Conservation (phyloP, 2,329 filamentous ascomycete genomes). For the Neoascochyta sp. region DNA sequence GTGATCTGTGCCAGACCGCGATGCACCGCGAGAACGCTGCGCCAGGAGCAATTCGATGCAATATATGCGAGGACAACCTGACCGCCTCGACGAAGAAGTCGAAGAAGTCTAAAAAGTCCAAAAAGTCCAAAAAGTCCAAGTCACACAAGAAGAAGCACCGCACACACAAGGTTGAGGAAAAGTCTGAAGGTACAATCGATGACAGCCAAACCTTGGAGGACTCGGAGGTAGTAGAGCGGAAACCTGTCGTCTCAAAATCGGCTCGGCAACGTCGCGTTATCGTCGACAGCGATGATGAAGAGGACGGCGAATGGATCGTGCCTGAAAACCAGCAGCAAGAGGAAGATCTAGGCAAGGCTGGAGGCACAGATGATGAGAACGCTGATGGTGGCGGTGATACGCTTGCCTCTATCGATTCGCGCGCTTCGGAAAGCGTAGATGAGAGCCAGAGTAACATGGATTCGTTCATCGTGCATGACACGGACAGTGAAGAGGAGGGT, state of each 20-base stretch:
- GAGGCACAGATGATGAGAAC: constrained; percentile 83
- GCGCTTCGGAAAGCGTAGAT: constrained; percentile 58
- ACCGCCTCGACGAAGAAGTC: constrained; percentile 49
- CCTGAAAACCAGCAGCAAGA: constrained; percentile 61
- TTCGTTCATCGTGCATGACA: constrained; percentile 38
- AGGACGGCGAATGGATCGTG: constrained; percentile 77
- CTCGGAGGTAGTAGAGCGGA: constrained; percentile 27
- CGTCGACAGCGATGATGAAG: constrained; percentile 65
- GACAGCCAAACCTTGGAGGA: constrained; percentile 35
- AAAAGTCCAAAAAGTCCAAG: constrained; percentile 43
- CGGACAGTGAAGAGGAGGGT: constrained; percentile 40
- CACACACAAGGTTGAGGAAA: too few species aligned
- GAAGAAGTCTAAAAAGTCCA: constrained; percentile 40
- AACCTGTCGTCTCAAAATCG: constrained; percentile 12
- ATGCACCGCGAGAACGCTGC: constrained; percentile 56
- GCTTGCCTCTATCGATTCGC: constrained; percentile 68
- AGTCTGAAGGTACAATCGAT: too few species aligned
- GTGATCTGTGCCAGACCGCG: constrained; percentile 75
- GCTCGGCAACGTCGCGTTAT: constrained; percentile 45
- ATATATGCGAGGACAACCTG: constrained; percentile 72
- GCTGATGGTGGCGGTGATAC: constrained; percentile 82
- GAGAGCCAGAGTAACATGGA: constrained; percentile 38
- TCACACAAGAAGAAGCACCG: constrained; percentile 33
- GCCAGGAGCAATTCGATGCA: constrained; percentile 59
- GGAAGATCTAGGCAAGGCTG: constrained; percentile 67